Conservation (phyloP, 1,139 yeast species). For the Geotrichum restrictum region DNA sequence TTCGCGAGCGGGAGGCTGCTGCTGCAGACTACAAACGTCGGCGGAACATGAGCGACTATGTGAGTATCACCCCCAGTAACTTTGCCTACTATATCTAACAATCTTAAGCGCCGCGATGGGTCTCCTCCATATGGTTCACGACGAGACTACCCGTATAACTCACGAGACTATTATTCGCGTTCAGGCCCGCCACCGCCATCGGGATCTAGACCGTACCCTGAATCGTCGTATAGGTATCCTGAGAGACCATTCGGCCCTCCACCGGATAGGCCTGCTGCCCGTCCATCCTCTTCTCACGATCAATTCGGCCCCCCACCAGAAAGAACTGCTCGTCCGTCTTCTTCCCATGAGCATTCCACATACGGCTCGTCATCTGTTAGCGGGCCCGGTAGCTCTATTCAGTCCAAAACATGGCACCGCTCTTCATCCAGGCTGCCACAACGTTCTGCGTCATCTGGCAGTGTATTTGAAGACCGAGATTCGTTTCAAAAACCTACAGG, state of each 20-base stretch:
- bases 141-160: slow-evolving; percentile 8
- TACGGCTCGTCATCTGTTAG: background rate
- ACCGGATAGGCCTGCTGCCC: background rate
- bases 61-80: slow-evolving; percentile 3
- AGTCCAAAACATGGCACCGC: background rate
- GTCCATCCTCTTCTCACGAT: background rate
- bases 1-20: slow-evolving; percentile 19
- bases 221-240: slow-evolving; percentile 9
- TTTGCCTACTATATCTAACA: background rate
- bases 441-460: slow-evolving; percentile 2
- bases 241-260: slow-evolving; percentile 7
- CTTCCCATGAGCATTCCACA: background rate
- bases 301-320: background rate
- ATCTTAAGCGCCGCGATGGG: slow-evolving; percentile 2
- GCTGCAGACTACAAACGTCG: slow-evolving; percentile 32
- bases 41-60: slow-evolving; percentile 23
- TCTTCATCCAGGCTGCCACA: background rate
- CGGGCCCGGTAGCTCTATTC: background rate
- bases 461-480: slow-evolving; percentile 5
- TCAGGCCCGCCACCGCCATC: slow-evolving; percentile 9
- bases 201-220: background rate
- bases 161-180: slow-evolving; percentile 4
- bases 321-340: background rate
- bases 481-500: background rate
- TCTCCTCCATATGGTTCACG: slow-evolving; percentile 10